A percentile compares a stretch with the other conserved stretches of the same genome.
These are phyloP conservation scores for Xerocomellus intermedius DNA, from an alignment of 768 basidiomycete species.

Conservation along the genomic window DNA sequence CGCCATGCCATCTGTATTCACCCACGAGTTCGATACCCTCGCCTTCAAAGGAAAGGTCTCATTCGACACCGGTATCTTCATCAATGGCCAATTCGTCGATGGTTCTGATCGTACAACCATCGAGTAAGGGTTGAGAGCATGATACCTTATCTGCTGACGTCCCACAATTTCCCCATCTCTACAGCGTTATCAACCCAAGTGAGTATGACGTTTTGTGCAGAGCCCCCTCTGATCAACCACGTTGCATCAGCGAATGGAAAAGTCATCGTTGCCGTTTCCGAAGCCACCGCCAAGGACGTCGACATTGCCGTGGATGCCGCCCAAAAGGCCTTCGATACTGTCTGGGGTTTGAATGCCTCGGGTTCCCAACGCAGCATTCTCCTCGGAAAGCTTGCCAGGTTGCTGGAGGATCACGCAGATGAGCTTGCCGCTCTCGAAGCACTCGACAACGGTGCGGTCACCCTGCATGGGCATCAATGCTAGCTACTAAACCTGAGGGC, in stretches of 20 bases:
- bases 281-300: constrained; percentile 67
- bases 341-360: constrained; percentile 65
- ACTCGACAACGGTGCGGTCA: constrained; percentile 55
- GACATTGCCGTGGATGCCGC: constrained; percentile 73
- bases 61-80: constrained; percentile 68
- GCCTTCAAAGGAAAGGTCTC: constrained; percentile 57
- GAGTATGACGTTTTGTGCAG: constrained; percentile 8
- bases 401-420: constrained; percentile 61
- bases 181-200: constrained; percentile 60
- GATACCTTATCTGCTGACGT: not conserved
- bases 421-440: constrained; percentile 73
- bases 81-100: constrained; percentile 64
- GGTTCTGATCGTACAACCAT: constrained; percentile 58
- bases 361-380: constrained; percentile 53
- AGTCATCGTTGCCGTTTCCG: constrained; percentile 50
- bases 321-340: constrained; percentile 55
- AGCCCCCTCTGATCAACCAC: not conserved
- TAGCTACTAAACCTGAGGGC: not conserved
- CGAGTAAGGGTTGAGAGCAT: constrained; percentile 48
- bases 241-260: constrained; percentile 57
- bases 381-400: constrained; percentile 59
- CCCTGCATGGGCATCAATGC: not conserved
- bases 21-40: constrained; percentile 51
- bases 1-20: constrained; percentile 44
- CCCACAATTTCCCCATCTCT: not conserved